Evolutionary conservation across 1,284 basidiomycete genomes (phyloP), one percentile per base, ranked within the genome.

Genomic region (Boletellus sp.): DNA sequence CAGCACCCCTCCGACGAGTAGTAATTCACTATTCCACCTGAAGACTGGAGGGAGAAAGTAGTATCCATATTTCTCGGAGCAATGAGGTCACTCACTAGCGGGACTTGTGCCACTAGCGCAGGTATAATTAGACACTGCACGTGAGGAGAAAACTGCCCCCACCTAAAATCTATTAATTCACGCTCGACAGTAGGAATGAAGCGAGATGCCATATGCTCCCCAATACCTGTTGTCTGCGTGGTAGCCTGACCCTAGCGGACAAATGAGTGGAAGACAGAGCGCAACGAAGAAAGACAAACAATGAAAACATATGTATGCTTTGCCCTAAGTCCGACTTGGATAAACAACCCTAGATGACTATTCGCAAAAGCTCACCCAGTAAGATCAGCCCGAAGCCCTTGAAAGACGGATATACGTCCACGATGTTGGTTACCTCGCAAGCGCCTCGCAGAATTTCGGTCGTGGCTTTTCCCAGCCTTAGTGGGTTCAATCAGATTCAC

Each of bases 121-220:
- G 5, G 24, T 8, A 26, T 26, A 26, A 8, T 26, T 8, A 26
- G 24, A 7, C 8, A 26, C 24, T 26, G 10, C 24, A 7, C 24
- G 10, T 26, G 24, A 26, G 24, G 24, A 24, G 24, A 26, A 26
- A 10, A 26, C 24, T 8, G 24, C 24, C 24, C 24, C 24, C 5
- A 26, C 24, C 24, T 26, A 26, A 93, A 71, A 70, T 97, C 94
- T 53, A 97, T 87, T 0, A 90, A 91, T 71, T 98, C 95, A 54
- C 95, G 82, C 70, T 98, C 95, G 1, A 99, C 94, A 0, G 95
- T 99, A 2, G 93, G 93, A 53, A 99, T 96, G 66, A 97, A 97
- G 8, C 91, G 77, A 1, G 91, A 87, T 3, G 92, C 83, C 68
- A 97, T 83, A 61, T 96, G 92, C 0, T 93, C 93, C 8, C 90